Conservation (phyloP, 306 rosid species). For the Cyclanthera cordifolia region DNA sequence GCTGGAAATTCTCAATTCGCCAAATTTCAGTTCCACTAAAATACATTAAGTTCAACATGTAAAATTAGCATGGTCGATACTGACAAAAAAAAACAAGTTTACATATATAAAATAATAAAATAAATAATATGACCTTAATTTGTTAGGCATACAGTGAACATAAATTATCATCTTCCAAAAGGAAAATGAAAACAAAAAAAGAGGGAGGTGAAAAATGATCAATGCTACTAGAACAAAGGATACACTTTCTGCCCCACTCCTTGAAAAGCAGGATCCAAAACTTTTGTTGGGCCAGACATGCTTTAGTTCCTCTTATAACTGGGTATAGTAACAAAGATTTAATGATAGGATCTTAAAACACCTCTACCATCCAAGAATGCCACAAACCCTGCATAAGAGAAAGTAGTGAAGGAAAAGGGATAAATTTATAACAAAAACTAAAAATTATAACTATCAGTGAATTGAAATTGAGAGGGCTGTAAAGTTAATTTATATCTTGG, state of each 20-base stretch:
- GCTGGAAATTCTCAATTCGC: conserved; percentile 20
- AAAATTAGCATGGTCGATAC: conserved; percentile 13
- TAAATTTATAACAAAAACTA: conserved; percentile 1
- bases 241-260: conserved; percentile 94
- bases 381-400: conserved; percentile 3
- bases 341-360: neutral
- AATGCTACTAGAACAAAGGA: conserved; percentile 57
- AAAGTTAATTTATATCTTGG: neutral
- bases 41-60: conserved; percentile 22
- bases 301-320: neutral
- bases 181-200: neutral
- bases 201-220: no score
- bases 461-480: neutral
- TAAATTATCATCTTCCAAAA: neutral
- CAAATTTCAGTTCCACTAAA: conserved; percentile 18
- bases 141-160: neutral
- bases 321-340: neutral
- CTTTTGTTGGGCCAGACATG: conserved; percentile 60
- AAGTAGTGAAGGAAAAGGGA: neutral
- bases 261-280: conserved; percentile 90
- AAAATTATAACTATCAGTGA: neutral
- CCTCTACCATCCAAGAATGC: neutral
- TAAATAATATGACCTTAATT: neutral
- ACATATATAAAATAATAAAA: neutral
- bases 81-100: conserved; percentile 4